A percentile compares a stretch with the other conserved stretches of the same genome.
These are phyloP conservation scores for Fusarium vanettenii DNA, from an alignment of 2,329 filamentous ascomycete species.

Conservation along the genomic window DNA sequence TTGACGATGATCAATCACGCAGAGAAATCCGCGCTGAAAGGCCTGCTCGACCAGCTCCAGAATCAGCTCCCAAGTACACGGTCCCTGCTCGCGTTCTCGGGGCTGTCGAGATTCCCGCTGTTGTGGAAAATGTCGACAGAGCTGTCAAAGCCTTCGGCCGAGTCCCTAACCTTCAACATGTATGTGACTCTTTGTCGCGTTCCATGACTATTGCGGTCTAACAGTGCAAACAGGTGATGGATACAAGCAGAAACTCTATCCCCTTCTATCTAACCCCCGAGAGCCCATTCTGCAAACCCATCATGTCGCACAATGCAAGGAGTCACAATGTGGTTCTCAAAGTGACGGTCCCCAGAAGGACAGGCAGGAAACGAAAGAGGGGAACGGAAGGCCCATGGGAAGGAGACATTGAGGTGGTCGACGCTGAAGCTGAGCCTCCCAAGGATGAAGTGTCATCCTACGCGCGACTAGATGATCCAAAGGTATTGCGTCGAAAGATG, in stretches of 20 bases:
- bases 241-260: constrained; percentile 62
- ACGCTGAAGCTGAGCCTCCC: constrained; percentile 31
- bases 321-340: constrained; percentile 89
- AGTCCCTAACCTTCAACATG: constrained; percentile 52
- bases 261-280: constrained; percentile 83
- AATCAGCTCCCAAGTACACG: constrained; percentile 49
- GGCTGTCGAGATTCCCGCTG: constrained; percentile 57
- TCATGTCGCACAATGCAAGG: constrained; percentile 79
- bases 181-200: constrained; percentile 36
- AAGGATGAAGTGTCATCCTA: constrained; percentile 53
- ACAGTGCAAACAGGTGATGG: constrained; percentile 53
- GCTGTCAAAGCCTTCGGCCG: constrained; percentile 57
- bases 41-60: constrained; percentile 6
- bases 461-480: constrained; percentile 64
- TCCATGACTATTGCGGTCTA: background rate
- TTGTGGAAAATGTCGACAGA: constrained; percentile 57
- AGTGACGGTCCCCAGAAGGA: constrained; percentile 86
- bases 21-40: constrained; percentile 11
- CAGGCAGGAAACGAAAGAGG: constrained; percentile 85
- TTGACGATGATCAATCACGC: constrained; percentile 20
- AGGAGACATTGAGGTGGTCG: constrained; percentile 52
- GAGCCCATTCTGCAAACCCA: constrained; percentile 81
- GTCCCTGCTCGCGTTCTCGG: constrained; percentile 51
- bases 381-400: constrained; percentile 77
- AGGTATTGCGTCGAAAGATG: constrained; percentile 69